phyloP scores from a whole-genome alignment of 768 basidiomycete genomes.

The Trametes elegans region DNA sequence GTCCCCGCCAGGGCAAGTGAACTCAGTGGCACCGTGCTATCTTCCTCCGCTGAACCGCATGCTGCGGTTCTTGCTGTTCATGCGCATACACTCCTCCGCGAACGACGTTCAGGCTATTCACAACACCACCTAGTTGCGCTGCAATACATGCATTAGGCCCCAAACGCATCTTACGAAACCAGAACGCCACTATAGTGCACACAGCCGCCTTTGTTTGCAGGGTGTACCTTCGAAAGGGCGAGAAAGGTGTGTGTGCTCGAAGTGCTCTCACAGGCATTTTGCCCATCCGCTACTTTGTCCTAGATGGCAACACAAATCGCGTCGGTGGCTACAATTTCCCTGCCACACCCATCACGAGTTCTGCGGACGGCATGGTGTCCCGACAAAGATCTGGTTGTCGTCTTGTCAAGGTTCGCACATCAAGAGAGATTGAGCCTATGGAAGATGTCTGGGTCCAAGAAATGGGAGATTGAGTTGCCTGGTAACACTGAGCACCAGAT shows the following conservation, averaged over 20 bases:
- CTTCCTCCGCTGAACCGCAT: neutral
- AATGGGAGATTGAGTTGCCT: slow-evolving; percentile 66
- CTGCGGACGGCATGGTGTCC: slow-evolving; percentile 72
- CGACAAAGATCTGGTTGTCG: slow-evolving; percentile 75
- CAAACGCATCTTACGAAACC: neutral
- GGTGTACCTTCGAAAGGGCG: neutral
- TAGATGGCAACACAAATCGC: slow-evolving; percentile 39
- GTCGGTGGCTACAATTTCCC: slow-evolving; percentile 52
- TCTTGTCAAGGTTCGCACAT: slow-evolving; percentile 65
- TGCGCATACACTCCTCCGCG: neutral
- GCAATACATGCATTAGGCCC: too few relatives aligned
- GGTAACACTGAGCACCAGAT: slow-evolving; percentile 21
- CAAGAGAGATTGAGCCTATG: slow-evolving; percentile 73
- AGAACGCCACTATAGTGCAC: neutral
- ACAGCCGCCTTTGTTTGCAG: too few relatives aligned
- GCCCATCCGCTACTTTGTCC: neutral
- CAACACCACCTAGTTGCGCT: neutral
- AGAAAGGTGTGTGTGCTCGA: neutral
- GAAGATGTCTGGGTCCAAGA: slow-evolving; percentile 77
- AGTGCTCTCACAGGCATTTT: neutral
- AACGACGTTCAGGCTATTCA: neutral
- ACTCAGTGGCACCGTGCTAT: slow-evolving; percentile 4
- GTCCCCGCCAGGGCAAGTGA: too few relatives aligned
- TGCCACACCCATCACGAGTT: slow-evolving; percentile 58
- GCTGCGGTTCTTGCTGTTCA: slow-evolving; percentile 5